Base-by-base conservation (phyloP, 768 basidiomycete genomes). In the Mycena capillaripes region DNA sequence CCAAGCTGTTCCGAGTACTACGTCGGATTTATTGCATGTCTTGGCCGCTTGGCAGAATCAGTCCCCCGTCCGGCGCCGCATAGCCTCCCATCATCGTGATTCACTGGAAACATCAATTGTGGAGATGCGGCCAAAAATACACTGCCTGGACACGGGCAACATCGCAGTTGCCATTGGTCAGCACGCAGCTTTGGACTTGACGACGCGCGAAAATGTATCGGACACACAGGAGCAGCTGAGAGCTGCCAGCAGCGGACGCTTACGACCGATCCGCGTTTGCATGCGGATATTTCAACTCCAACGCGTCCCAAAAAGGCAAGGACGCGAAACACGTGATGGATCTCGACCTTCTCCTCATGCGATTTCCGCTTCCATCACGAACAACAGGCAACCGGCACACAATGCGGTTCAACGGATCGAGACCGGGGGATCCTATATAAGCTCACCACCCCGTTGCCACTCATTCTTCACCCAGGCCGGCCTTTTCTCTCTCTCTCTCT, bases 391-490 rank as follows among this genome's bases (percentile, higher is more conserved):
- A 70, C 62, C 69, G 61, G 60, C 27, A 17, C 6, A 12, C 42
- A 42, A 38, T 48, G 61, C 65, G 53, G 34, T 50, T 19, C 25
- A 27, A 19, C 66, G 71, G 60, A 56, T 14, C 25, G 11, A 5
- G 7, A 23, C 59, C 25, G 38, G 38, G n/a, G 23, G 46, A 65
- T 42, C 7, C 62, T 72, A 74, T 74, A 76, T 75, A 70, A 57
- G 56, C 67, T 17, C 19, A 6, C 17, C 58, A 27, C 55, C 29
- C 36, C 44, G 59, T 68, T 69, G 62, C 62, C 61, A 50, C 64
- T 34, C 29, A 58, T 55, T 76, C 74, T 77, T 71, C 62, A 66
- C 71, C 69, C 66, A 76, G 83, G 83, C 82, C 83, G 76, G 83
- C 81, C 82, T 79, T 81, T 84, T 78, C 74, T 78, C 60, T 75